Percentiles rank a stretch among this genome's conserved stretches.
Conservation (phyloP, 495 filamentous ascomycete genomes). For the Neohortaea acidophila region DNA sequence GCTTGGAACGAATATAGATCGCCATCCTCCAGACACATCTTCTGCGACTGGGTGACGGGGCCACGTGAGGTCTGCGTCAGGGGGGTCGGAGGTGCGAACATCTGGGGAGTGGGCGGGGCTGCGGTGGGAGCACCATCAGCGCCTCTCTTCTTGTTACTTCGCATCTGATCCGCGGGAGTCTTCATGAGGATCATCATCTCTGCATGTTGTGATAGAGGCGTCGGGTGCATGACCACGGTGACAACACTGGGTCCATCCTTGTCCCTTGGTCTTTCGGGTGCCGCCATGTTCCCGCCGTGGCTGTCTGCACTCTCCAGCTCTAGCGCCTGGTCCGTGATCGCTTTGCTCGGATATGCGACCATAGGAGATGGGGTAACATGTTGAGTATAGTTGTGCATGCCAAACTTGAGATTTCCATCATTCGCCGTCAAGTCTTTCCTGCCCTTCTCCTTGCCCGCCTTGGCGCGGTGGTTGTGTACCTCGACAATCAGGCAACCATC, state of each 20-base stretch:
- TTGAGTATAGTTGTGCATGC: slow-evolving; percentile 78
- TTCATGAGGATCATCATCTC: slow-evolving; percentile 63
- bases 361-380: slow-evolving; percentile 78
- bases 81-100: slow-evolving; percentile 44
- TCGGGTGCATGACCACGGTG: slow-evolving; percentile 76
- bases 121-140: slow-evolving; percentile 36
- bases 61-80: slow-evolving; percentile 27
- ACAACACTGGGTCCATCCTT: slow-evolving; percentile 49
- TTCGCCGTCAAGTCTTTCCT: slow-evolving; percentile 38
- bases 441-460: slow-evolving; percentile 35
- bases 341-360: slow-evolving; percentile 45
- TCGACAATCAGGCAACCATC: slow-evolving; percentile 92
- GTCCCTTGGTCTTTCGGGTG: slow-evolving; percentile 30
- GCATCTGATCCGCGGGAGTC: slow-evolving; percentile 44
- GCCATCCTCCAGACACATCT: slow-evolving; percentile 57
- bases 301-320: slow-evolving; percentile 36
- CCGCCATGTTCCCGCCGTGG: slow-evolving; percentile 27
- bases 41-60: slow-evolving; percentile 53
- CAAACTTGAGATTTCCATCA: slow-evolving; percentile 51
- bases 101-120: slow-evolving; percentile 50
- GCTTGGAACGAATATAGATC: slow-evolving; percentile 62
- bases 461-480: slow-evolving; percentile 67
- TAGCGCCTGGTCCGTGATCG: slow-evolving; percentile 12
- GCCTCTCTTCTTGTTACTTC: slow-evolving; percentile 28
- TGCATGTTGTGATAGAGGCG: slow-evolving; percentile 50